These are phyloP conservation scores for Cyclospora cayetanensis DNA, from an alignment of 169 alveolate genomes.

Conservation along the genomic window DNA sequence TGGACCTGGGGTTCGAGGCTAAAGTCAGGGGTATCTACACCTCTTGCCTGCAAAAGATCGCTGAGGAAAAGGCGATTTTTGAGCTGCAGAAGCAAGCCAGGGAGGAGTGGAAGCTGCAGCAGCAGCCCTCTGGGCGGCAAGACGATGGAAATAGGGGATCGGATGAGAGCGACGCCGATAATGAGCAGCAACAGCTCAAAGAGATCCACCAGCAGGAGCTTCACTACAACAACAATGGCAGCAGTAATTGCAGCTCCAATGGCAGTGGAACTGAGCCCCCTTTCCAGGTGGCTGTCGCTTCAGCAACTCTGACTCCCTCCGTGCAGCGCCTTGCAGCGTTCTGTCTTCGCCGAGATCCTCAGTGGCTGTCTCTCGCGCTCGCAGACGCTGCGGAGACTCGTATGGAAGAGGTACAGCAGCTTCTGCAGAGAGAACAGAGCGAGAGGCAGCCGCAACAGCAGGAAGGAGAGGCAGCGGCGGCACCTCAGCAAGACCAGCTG, in stretches of 20 bases:
- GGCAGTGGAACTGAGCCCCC: background rate
- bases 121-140: slow-evolving; percentile 8
- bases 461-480: background rate
- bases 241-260: background rate
- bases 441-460: background rate
- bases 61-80: background rate
- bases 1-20: slow-evolving; percentile 96
- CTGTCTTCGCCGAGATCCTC: slow-evolving; percentile 31
- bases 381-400: background rate
- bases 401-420: background rate
- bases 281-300: slow-evolving; percentile 52
- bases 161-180: background rate
- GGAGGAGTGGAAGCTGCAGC: background rate
- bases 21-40: slow-evolving; percentile 83
- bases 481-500: background rate
- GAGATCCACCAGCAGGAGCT: background rate
- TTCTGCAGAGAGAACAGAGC: background rate
- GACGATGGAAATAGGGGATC: too few species aligned
- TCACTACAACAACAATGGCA: background rate
- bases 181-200: background rate
- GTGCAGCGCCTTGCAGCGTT: slow-evolving; percentile 67
- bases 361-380: slow-evolving; percentile 6
- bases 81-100: background rate
- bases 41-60: background rate
- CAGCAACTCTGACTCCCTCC: slow-evolving; percentile 66